Evolutionary conservation across 2,329 filamentous ascomycete species (phyloP).

Genomic region (Rutstroemia sp.): DNA sequence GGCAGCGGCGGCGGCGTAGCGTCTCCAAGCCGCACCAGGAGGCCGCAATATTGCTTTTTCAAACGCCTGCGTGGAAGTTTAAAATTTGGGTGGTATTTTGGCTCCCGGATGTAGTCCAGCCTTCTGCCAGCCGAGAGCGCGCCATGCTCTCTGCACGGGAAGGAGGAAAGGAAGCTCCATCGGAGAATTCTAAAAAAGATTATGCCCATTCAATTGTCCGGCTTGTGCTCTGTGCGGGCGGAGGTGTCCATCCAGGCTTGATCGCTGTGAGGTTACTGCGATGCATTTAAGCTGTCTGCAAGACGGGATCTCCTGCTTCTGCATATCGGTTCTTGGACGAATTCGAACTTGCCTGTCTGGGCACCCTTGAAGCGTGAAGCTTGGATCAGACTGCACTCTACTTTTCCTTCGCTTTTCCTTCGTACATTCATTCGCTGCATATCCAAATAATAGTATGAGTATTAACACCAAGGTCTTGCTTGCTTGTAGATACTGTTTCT

Average conservation of each 20-base stretch:
- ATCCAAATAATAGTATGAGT: background rate
- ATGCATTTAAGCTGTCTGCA: constrained; percentile 5
- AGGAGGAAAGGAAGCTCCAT: background rate
- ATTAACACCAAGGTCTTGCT: background rate
- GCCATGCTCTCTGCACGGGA: background rate
- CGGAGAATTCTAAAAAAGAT: background rate
- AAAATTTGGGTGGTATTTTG: background rate
- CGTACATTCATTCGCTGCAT: background rate
- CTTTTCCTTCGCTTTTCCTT: background rate
- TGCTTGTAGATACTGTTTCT: background rate
- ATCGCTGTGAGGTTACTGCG: constrained; percentile 6
- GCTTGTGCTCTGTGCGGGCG: constrained; percentile 2
- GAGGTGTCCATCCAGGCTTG: constrained; percentile 4
- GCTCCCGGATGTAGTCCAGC: background rate
- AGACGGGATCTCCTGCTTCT: constrained; percentile 10
- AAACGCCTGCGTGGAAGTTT: background rate
- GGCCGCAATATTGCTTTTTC: background rate
- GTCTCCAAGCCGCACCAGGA: background rate
- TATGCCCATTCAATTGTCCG: constrained; percentile 4
- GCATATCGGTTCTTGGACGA: constrained; percentile 5
- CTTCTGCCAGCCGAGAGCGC: background rate
- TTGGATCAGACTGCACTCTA: background rate
- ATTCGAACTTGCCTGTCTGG: background rate
- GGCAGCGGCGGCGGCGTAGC: constrained; percentile 3
- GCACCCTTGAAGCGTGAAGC: background rate